Percentiles rank a stretch among this genome's conserved stretches.
These are phyloP conservation scores for Vitis vinifera DNA, from an alignment of 164 flowering plant genomes.

Conservation along the genomic window ASM3070453v1 NC_081811.1:26426501-26427000, in stretches of 20 bases:
- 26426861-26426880: too few relatives aligned
- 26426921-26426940: too few relatives aligned
- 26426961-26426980: background rate
- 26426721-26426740: too few relatives aligned
- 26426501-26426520: slow-evolving; percentile 70
- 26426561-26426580: slow-evolving; percentile 86
- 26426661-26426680: background rate
- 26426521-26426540: slow-evolving; percentile 94
- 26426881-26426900: too few relatives aligned
- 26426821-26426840: too few relatives aligned
- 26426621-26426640: background rate
- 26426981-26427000: background rate
- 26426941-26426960: too few relatives aligned
- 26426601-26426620: slow-evolving; percentile 1
- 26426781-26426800: too few relatives aligned
- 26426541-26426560: slow-evolving; percentile 94
- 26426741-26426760: too few relatives aligned
- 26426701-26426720: background rate
- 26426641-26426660: background rate
- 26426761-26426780: too few relatives aligned
- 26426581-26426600: slow-evolving; percentile 87
- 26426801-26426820: too few relatives aligned
- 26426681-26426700: background rate
- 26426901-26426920: too few relatives aligned
- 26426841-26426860: too few relatives aligned